Base-by-base conservation (phyloP, 2,329 filamentous ascomycete genomes). In the Phialemoniopsis sp. region DNA sequence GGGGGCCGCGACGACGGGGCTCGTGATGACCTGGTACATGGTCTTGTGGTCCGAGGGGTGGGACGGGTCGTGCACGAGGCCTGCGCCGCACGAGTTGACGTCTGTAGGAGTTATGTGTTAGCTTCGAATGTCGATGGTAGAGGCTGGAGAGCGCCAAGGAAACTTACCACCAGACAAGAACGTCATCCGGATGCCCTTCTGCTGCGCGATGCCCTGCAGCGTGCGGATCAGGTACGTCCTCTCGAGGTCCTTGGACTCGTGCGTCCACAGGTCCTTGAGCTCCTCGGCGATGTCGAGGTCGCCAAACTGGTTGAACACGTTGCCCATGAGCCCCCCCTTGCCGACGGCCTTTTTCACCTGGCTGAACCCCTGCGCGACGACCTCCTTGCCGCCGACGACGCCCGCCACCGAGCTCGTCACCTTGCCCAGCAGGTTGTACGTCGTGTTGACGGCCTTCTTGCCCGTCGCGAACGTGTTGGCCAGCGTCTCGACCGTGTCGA, bases 311-410 rank as follows among this genome's bases (percentile, higher is more conserved):
- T 89, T 96, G 36, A 98, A 72, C 30, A 97, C 89, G 42, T 89
- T 87, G 46, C 91, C 91, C 91, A 98, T 97, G 37, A 98, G 71
- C 2, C 93, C 93, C 2, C 82, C 85, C 64, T 98, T 98, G 36
- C 93, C 93, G 14, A 98, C 89, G 1, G 91, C 93, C 60, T 90
- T 94, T 72, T 98, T 98, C 40, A 97, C 89, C 16, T 89, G 87
- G 45, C 85, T 88, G 64, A 98, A 98, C 0, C 93, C 93, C 35
- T 89, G 88, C 16, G 87, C 85, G 2, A 98, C 93, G 26, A 95
- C 83, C 38, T 90, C 87, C 58, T 95, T 96, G 17, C 90, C 91
- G 34, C 93, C 93, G 2, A 98, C 90, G 8, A 98, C 89, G 15
- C 93, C 91, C 3, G 93, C 93, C 5, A 97, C 89, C 2, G 88